phyloP scores from a whole-genome alignment of 106 monocot species.

The Platanthera zijinensis region DNA sequence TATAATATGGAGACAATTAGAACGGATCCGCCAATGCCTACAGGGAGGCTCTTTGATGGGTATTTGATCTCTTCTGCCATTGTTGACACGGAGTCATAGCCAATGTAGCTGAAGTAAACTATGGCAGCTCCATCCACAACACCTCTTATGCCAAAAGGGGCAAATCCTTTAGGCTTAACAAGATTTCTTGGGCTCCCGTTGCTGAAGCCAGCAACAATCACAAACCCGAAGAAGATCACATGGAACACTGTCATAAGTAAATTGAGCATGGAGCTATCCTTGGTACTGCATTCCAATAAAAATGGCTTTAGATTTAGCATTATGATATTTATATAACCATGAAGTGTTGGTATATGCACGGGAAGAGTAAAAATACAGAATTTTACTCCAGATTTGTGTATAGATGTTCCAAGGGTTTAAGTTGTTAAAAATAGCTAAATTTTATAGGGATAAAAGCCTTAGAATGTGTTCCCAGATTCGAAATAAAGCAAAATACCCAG shows the following conservation, averaged over 20 bases:
- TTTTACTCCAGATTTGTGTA: not conserved
- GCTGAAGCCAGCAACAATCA: constrained; percentile 52
- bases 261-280: constrained; percentile 62
- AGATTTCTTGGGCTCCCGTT: constrained; percentile 50
- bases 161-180: constrained; percentile 32
- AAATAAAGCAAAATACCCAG: no score
- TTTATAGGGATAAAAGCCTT: no score
- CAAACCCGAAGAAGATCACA: constrained; percentile 55
- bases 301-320: not conserved
- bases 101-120: constrained; percentile 77
- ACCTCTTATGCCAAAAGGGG: constrained; percentile 55
- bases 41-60: constrained; percentile 49
- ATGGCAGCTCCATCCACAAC: constrained; percentile 62
- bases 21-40: constrained; percentile 70
- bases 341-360: not conserved
- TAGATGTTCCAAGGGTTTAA: not conserved
- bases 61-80: constrained; percentile 64
- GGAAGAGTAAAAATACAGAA: not conserved
- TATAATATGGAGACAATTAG: constrained; percentile 50
- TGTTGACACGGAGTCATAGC: constrained; percentile 72
- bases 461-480: no score
- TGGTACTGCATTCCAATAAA: constrained; percentile 37
- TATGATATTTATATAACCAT: not conserved
- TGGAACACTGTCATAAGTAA: constrained; percentile 59
- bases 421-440: no score